phyloP scores from a whole-genome alignment of 129 eudicot species.

The Chrysanthemum lavandulifolium region DNA sequence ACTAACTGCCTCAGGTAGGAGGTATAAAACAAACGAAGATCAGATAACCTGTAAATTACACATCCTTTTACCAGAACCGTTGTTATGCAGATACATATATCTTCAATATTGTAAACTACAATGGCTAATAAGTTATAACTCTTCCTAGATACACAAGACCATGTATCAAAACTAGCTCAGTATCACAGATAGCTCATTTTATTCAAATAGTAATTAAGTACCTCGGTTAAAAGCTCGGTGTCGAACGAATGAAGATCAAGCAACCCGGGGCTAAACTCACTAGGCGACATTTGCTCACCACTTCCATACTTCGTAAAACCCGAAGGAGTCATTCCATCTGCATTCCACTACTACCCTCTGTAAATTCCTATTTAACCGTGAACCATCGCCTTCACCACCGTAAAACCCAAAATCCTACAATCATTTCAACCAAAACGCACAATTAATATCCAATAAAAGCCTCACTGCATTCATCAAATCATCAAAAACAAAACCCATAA shows the following conservation, averaged over 20 bases:
- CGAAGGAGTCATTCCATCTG: conserved; percentile 44
- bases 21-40: too few species aligned
- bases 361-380: conserved; percentile 36
- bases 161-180: not conserved
- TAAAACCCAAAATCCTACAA: conserved; percentile 49
- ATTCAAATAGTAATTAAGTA: not conserved
- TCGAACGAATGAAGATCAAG: conserved; percentile 84
- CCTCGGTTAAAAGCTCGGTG: conserved; percentile 88
- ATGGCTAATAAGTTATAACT: too few species aligned
- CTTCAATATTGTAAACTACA: too few species aligned
- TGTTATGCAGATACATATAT: too few species aligned
- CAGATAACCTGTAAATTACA: too few species aligned
- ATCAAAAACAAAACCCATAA: too few species aligned
- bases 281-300: conserved; percentile 46
- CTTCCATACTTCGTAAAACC: conserved; percentile 51
- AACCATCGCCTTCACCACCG: conserved; percentile 39
- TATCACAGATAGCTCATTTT: not conserved
- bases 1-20: too few species aligned
- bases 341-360: conserved; percentile 52
- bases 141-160: too few species aligned
- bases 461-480: too few species aligned
- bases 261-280: conserved; percentile 76
- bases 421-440: too few species aligned
- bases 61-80: too few species aligned
- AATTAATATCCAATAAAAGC: too few species aligned